Conservation (phyloP, 78 protist species). For the Monosiga brevicollis region DNA sequence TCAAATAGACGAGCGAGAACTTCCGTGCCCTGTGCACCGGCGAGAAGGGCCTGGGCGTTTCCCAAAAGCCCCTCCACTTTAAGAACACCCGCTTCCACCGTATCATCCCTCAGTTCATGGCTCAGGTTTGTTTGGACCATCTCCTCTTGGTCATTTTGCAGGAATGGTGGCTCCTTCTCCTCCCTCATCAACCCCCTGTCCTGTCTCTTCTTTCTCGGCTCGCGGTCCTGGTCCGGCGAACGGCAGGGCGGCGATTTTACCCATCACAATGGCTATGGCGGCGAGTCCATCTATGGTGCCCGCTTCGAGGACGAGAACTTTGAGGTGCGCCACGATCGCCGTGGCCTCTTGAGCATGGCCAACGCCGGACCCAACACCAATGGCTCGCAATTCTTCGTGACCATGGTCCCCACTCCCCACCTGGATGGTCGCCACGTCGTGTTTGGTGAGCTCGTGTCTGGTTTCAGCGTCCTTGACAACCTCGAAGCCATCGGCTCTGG, state of each 20-base stretch:
- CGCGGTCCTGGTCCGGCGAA: too few species aligned
- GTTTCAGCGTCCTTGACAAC: slow-evolving; percentile 32
- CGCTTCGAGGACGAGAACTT: slow-evolving; percentile 91
- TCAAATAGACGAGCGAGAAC: neutral
- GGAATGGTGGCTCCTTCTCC: too few species aligned
- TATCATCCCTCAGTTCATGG: slow-evolving; percentile 73
- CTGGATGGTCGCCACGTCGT: slow-evolving; percentile 78
- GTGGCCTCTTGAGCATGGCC: slow-evolving; percentile 35
- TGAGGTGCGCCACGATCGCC: slow-evolving; percentile 49
- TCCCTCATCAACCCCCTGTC: too few species aligned
- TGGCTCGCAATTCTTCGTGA: slow-evolving; percentile 63
- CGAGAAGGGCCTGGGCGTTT: slow-evolving; percentile 51
- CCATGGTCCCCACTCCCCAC: slow-evolving; percentile 47
- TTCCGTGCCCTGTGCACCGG: slow-evolving; percentile 2
- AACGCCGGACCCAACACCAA: slow-evolving; percentile 86
- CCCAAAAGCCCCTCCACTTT: slow-evolving; percentile 64
- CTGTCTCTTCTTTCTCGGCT: too few species aligned
- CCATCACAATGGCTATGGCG: slow-evolving; percentile 72
- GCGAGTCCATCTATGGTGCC: slow-evolving; percentile 68
- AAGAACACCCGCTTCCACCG: slow-evolving; percentile 76
- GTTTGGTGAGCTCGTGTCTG: slow-evolving; percentile 58
- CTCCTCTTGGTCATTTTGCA: too few species aligned
- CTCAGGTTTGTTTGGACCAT: neutral
- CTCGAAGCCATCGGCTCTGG: neutral
- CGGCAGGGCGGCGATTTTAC: slow-evolving; percentile 95